These are phyloP conservation scores for Epipyxis sp. DNA, from an alignment of 108 stramenopile species.

Conservation along the genomic window DNA sequence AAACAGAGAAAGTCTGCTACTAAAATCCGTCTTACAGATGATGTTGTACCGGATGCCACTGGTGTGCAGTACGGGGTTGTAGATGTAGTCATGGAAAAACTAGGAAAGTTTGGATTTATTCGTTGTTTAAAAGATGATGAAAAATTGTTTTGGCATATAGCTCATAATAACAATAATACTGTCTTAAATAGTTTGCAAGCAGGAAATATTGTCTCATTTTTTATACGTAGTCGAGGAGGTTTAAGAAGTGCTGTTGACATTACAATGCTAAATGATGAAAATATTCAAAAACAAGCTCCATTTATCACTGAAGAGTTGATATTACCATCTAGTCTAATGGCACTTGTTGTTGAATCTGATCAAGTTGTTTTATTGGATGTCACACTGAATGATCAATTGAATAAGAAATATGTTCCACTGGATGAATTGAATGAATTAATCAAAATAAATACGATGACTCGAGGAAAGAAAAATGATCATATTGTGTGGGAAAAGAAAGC, in stretches of 20 bases:
- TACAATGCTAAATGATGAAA: not conserved
- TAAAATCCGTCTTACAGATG: constrained; percentile 20
- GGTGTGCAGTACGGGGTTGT: constrained; percentile 5
- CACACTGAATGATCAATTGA: not conserved
- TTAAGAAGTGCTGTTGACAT: not conserved
- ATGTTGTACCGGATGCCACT: not conserved
- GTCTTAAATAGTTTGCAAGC: not conserved
- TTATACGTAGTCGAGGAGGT: not conserved
- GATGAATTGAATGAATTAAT: not conserved
- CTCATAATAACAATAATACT: not conserved
- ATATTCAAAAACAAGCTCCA: not conserved
- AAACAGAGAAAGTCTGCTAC: not conserved
- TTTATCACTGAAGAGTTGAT: not conserved
- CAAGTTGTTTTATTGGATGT: not conserved
- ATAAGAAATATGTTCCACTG: not conserved
- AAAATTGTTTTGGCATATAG: constrained; percentile 18
- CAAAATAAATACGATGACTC: no score
- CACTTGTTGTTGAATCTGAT: not conserved
- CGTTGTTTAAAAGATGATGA: constrained; percentile 4
- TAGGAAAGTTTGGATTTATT: constrained; percentile 11
- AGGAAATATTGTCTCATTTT: not conserved
- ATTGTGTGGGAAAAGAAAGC: no score
- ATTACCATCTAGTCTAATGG: not conserved
- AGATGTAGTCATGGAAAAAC: constrained; percentile 17
- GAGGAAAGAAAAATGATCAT: no score